Base-by-base conservation (phyloP, 2,329 filamentous ascomycete genomes). In the Macrophomina tecta region DNA sequence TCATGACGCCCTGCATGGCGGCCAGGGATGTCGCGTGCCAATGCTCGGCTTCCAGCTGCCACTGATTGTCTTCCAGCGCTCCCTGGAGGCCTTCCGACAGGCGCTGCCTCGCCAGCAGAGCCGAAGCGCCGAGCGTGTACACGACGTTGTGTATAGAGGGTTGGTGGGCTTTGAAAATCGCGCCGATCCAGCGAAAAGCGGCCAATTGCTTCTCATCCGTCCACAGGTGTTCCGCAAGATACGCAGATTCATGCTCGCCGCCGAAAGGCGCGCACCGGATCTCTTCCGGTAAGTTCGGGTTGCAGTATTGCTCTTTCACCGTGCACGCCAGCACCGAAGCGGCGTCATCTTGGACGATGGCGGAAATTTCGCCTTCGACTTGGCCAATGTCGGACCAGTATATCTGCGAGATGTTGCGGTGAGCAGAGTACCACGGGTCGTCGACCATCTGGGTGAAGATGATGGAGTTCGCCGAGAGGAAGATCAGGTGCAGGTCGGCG, bases 351-450 rank as follows among this genome's bases (percentile, higher is more conserved):
- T 52, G 63, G 32, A 62, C 68, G 16, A 38, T 9, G 0, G 34
- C 42, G 3, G 48, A 34, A 5, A 28, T 23, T n/a, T 16, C 11
- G 16, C n/a, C 34, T 14, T 42, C 53, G 11, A 42, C 16, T 11
- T 42, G n/a, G 18, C 36, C 30, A 12, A 32, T 58, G 38, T 42
- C 53, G 2, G 53, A 42, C n/a, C 42, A 42, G 11, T 42, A 58
- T 11, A 40, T 16, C 18, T 32, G 46, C 12, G 32, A 7, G 9
- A 12, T 28, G 40, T 14, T 11, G n/a, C 18, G 9, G 7, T 74
- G 71, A 4, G 76, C 75, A 1, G 70, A 66, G 52, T 75, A 77
- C 72, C 75, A 74, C 3, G 74, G 74, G 64, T 79, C 77, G 32
- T 72, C 65, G 45, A 72, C 71, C 8, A 73, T 70, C 7, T 69